A percentile compares a stretch with the other conserved stretches of the same genome.
Conservation (phyloP, 2,329 filamentous ascomycete species). For the Monilinia vaccinii-corymbosi region DNA sequence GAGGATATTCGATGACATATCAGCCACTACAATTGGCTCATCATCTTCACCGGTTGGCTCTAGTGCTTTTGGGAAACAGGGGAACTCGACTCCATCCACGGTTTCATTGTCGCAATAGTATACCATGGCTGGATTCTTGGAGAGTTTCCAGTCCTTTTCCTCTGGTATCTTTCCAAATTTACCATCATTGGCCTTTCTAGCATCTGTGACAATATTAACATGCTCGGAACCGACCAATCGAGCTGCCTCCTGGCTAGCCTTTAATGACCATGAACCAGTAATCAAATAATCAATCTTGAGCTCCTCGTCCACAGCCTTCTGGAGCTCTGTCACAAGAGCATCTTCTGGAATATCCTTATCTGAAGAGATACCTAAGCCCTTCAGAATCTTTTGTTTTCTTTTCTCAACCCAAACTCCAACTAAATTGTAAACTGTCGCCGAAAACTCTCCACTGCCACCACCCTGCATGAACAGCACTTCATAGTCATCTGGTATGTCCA, state of each 20-base stretch:
- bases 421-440: conserved; percentile 74
- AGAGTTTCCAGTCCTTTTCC: conserved; percentile 68
- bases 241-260: conserved; percentile 75
- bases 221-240: conserved; percentile 68
- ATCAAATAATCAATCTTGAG: conserved; percentile 81
- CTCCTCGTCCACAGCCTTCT: conserved; percentile 56
- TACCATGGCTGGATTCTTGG: conserved; percentile 59
- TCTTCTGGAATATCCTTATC: conserved; percentile 44
- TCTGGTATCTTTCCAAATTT: conserved; percentile 82
- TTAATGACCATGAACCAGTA: conserved; percentile 84
- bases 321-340: conserved; percentile 47
- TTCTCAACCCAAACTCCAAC: conserved; percentile 73
- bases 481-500: conserved; percentile 79
- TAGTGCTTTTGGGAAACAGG: conserved; percentile 57
- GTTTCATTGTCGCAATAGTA: conserved; percentile 92
- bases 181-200: conserved; percentile 55
- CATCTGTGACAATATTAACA: conserved; percentile 72
- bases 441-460: conserved; percentile 80
- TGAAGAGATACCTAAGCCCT: conserved; percentile 39
- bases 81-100: conserved; percentile 88
- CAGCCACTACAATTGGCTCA: conserved; percentile 71
- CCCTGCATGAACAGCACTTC: conserved; percentile 83
- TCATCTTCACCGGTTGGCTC: conserved; percentile 49
- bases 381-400: conserved; percentile 49
- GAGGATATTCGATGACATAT: conserved; percentile 93